These are phyloP conservation scores for Musa troglodytarum DNA, from an alignment of 176 grass and related monocot genomes.

Conservation along the genomic window DNA sequence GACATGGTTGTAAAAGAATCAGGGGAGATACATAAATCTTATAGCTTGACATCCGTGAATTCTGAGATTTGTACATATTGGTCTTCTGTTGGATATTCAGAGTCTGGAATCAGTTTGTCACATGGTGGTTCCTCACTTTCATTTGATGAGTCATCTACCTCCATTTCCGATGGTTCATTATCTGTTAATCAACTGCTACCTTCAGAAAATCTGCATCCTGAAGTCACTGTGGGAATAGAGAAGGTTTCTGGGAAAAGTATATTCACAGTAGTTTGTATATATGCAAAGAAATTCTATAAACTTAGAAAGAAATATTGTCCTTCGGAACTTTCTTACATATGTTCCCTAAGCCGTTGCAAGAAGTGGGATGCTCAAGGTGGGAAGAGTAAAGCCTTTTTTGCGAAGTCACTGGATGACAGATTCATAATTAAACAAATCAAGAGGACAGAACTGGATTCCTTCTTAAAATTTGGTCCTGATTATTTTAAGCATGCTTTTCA, in stretches of 20 bases:
- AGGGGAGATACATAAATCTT: slow-evolving; percentile 51
- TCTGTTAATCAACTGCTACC: slow-evolving; percentile 25
- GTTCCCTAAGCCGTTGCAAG: slow-evolving; percentile 75
- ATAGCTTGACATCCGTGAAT: slow-evolving; percentile 52
- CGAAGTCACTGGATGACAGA: slow-evolving; percentile 83
- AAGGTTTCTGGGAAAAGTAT: slow-evolving; percentile 54
- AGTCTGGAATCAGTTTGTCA: slow-evolving; percentile 31
- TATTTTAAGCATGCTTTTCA: slow-evolving; percentile 81
- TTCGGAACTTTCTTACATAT: slow-evolving; percentile 71
- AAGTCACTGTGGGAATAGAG: slow-evolving; percentile 41
- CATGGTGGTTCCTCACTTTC: slow-evolving; percentile 32
- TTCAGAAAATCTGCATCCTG: slow-evolving; percentile 45
- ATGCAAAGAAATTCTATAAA: slow-evolving; percentile 51
- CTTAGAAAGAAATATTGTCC: slow-evolving; percentile 84
- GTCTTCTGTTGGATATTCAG: slow-evolving; percentile 58
- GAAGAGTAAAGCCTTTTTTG: slow-evolving; percentile 87
- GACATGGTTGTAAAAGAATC: slow-evolving; percentile 24
- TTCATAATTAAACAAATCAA: slow-evolving; percentile 99
- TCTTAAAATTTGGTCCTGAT: slow-evolving; percentile 74
- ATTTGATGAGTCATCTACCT: slow-evolving; percentile 36
- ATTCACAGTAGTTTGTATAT: slow-evolving; percentile 62
- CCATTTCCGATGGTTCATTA: slow-evolving; percentile 31
- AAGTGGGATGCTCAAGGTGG: slow-evolving; percentile 98
- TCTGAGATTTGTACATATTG: slow-evolving; percentile 42
- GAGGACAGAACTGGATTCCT: slow-evolving; percentile 93